A percentile compares a stretch with the other conserved stretches of the same genome.
Evolutionary conservation across 441 rosid genomes (phyloP).

Genomic region (Gossypium trilobum): DNA sequence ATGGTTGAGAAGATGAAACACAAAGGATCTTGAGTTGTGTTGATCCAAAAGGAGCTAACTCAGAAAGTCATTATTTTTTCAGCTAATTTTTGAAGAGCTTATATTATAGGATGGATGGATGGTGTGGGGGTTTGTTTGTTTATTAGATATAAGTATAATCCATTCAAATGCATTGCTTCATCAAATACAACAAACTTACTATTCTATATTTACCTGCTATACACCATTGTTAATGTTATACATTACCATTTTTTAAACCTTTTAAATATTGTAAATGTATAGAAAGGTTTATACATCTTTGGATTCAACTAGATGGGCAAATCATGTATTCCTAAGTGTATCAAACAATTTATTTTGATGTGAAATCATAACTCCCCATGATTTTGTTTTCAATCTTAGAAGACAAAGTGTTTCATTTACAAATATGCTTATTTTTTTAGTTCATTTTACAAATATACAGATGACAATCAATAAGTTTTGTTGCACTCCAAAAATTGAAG

Average conservation of each 20-base stretch:
- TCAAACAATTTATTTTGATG: too few species aligned
- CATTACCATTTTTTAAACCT: neutral
- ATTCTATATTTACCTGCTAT: too few species aligned
- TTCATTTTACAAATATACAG: too few species aligned
- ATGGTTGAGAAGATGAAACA: slow-evolving; percentile 69
- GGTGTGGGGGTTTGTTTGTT: neutral
- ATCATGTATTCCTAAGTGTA: too few species aligned
- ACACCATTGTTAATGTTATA: too few species aligned
- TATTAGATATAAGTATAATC: neutral
- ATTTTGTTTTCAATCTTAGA: too few species aligned
- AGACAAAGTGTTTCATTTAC: too few species aligned
- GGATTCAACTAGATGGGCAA: neutral
- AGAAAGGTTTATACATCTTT: neutral
- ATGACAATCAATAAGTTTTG: too few species aligned
- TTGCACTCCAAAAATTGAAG: too few species aligned
- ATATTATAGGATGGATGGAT: neutral
- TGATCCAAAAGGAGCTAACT: neutral
- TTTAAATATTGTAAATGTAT: neutral
- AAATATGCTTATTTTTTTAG: too few species aligned
- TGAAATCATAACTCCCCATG: too few species aligned
- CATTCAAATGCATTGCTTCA: neutral
- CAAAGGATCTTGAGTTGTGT: slow-evolving; percentile 37
- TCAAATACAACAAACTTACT: neutral
- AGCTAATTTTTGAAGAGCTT: neutral
- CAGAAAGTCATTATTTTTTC: neutral